phyloP scores from a whole-genome alignment of 495 filamentous ascomycete genomes.

The Lophiostoma macrostomum region DNA sequence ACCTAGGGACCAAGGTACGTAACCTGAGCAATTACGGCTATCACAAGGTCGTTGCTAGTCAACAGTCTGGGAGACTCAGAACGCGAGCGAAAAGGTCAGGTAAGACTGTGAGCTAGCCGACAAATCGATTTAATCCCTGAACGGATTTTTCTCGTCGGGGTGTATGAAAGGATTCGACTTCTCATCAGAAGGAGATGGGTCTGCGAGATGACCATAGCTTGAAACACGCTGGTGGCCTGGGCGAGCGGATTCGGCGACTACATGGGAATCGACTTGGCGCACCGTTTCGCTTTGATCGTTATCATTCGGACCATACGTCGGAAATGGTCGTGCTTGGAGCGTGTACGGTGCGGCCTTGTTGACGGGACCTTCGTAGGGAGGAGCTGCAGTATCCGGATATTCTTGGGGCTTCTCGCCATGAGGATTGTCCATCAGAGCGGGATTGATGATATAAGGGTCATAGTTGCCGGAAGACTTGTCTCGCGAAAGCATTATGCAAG shows the following conservation, averaged over 20 bases:
- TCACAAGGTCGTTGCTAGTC: constrained; percentile 27
- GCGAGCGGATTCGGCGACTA: constrained; percentile 35
- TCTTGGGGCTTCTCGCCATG: constrained; percentile 1
- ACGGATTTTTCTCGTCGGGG: constrained; percentile 38
- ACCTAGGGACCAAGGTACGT: constrained; percentile 38
- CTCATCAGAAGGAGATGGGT: constrained; percentile 36
- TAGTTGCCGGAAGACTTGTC: constrained; percentile 54
- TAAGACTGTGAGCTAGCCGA: constrained; percentile 32
- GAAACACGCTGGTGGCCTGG: constrained; percentile 39
- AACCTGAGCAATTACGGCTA: constrained; percentile 43
- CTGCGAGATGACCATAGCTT: constrained; percentile 37
- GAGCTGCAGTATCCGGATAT: constrained; percentile 24
- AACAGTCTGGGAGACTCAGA: constrained; percentile 34
- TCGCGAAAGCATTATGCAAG: constrained; percentile 50
- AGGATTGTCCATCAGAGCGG: constrained; percentile 8
- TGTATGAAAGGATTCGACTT: constrained; percentile 30
- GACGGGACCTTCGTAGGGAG: constrained; percentile 34
- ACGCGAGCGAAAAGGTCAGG: constrained; percentile 40
- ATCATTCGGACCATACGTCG: constrained; percentile 27
- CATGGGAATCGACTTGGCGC: constrained; percentile 36
- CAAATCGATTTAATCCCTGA: constrained; percentile 34
- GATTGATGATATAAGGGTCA: constrained; percentile 24
- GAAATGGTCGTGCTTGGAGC: constrained; percentile 36
- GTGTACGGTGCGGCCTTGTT: constrained; percentile 39
- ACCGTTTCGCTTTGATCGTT: constrained; percentile 32